Evolutionary conservation across 805 yeast species (phyloP), one percentile per base, ranked within the genome.

Genomic region (Lipomyces sp.): DNA sequence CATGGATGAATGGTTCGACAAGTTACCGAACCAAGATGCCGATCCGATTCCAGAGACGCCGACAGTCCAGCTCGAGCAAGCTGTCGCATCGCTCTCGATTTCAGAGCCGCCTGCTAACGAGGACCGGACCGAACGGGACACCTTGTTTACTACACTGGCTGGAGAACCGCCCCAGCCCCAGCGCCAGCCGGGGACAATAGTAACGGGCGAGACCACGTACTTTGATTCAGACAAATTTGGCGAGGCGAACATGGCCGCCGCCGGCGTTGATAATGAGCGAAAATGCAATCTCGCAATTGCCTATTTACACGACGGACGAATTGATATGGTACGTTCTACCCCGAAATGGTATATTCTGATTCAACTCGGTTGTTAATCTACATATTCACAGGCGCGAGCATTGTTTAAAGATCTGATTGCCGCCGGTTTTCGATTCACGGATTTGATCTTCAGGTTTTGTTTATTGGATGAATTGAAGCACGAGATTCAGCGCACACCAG

Each of bases 241-340:
- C 13, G 34, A 29, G 29, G 24, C 48, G 48, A 42, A 39, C 18
- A n/a, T 29, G 15, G 24, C 18, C 8, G 30, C 34, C n/a, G 11
- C 8, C n/a, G 59, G 33, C 3, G 37, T 24, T 8, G 66, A 65
- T 30, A 57, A 56, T n/a, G 37, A 33, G 3, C 59, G 64, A 13
- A 65, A 60, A 56, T 56, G 60, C 29, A 66, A 66, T 32, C 39
- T 60, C 8, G 70, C 70, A 10, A 35, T 67, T 11, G 70, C 69
- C 13, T 59, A 65, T 37, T 42, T 67, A n/a, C 59, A 67, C 48
- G 70, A 67, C 53, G 69, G 70, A 15, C 58, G 62, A 35, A 39
- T 56, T 33, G 63, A 60, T 15, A 34, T 48, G 53, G 65, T 62
- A 37, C 8, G 56, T 50, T 33, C n/a, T 34, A 5, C n/a, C 18